Evolutionary conservation across 768 basidiomycete genomes (phyloP).

Genomic region (Auriscalpium microsporum): DNA sequence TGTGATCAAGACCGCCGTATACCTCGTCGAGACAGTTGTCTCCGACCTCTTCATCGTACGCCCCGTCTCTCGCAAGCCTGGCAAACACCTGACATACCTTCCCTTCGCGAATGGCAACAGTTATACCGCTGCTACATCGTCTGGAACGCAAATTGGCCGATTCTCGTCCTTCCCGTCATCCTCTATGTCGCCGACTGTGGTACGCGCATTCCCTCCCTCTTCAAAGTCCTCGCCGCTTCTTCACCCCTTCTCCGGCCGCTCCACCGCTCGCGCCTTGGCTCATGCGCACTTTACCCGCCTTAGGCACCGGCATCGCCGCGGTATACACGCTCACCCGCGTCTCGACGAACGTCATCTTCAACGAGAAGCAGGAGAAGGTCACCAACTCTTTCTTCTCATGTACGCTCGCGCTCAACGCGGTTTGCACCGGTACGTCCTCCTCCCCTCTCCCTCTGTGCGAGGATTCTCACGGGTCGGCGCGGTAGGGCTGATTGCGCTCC

Average conservation of each 20-base stretch:
- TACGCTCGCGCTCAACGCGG: conserved; percentile 8
- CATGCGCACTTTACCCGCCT: neutral
- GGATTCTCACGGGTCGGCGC: neutral
- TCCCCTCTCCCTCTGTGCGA: neutral
- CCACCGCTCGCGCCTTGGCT: neutral
- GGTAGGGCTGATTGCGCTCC: conserved; percentile 10
- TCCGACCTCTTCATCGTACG: conserved; percentile 14
- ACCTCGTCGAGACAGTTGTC: conserved; percentile 6
- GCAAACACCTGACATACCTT: neutral
- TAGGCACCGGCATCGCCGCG: conserved; percentile 6
- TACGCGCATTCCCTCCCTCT: neutral
- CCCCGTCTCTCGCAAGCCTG: neutral
- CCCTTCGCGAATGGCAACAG: neutral
- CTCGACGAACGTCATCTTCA: neutral
- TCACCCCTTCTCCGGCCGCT: neutral
- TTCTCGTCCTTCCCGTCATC: conserved; percentile 3
- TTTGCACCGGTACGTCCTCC: conserved; percentile 6
- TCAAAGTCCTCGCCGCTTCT: neutral
- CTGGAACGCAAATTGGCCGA: conserved; percentile 3
- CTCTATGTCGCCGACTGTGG: conserved; percentile 10
- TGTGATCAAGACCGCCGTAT: conserved; percentile 8
- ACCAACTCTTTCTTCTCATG: conserved; percentile 12
- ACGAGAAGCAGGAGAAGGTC: conserved; percentile 4
- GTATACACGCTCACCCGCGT: conserved; percentile 3
- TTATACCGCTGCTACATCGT: conserved; percentile 13